These are phyloP conservation scores for Iberis pinnata DNA, from an alignment of 345 rosid species.

Conservation along the genomic window DNA sequence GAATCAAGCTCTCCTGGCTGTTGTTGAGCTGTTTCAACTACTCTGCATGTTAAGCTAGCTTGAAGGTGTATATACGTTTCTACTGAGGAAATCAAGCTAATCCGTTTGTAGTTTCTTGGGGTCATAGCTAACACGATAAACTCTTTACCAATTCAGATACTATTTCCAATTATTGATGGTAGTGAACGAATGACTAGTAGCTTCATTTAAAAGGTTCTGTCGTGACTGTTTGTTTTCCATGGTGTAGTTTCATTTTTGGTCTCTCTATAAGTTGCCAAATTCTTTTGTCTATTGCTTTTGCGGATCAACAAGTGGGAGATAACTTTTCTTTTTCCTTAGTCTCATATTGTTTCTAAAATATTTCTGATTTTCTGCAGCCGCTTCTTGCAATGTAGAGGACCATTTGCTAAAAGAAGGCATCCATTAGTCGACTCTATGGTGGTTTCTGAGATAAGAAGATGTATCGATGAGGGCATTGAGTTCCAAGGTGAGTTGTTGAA, in stretches of 20 bases:
- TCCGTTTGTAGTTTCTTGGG: background rate
- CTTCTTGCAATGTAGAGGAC: constrained; percentile 81
- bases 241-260: background rate
- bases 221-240: constrained; percentile 3
- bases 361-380: constrained; percentile 45
- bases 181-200: background rate
- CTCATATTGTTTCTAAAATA: constrained; percentile 17
- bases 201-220: background rate
- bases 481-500: constrained; percentile 83
- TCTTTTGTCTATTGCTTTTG: constrained; percentile 2
- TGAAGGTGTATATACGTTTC: background rate
- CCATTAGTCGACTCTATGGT: constrained; percentile 68
- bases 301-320: background rate
- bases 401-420: constrained; percentile 88
- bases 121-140: background rate
- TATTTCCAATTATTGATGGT: background rate
- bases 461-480: constrained; percentile 75
- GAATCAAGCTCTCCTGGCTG: background rate
- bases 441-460: constrained; percentile 70
- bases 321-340: constrained; percentile 6
- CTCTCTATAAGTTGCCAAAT: background rate
- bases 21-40: constrained; percentile 9
- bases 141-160: background rate
- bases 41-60: background rate
- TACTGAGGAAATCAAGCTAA: background rate